Conservation (phyloP, 306 rosid species). For the Pueraria montana region DNA sequence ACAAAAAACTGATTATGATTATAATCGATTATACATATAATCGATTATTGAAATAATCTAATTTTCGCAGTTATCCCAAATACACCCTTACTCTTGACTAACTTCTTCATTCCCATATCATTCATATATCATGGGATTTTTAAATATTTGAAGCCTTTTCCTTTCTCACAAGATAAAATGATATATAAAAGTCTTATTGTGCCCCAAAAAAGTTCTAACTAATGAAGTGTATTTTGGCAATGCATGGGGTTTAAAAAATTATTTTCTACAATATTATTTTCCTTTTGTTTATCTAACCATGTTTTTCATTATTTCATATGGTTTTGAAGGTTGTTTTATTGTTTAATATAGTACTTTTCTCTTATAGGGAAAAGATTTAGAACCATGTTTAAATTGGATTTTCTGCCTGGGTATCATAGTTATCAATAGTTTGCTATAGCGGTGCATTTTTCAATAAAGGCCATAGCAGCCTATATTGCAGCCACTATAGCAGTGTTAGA, state of each 20-base stretch:
- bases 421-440: background rate
- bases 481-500: background rate
- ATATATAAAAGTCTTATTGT: conserved; percentile 2
- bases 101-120: background rate
- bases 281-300: background rate
- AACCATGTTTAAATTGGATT: conserved; percentile 8
- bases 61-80: no score
- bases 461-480: background rate
- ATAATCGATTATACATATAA: no score
- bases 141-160: background rate
- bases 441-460: background rate
- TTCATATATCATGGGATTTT: conserved; percentile 3
- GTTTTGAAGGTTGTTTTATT: background rate
- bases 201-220: background rate
- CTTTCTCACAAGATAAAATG: background rate
- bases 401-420: background rate
- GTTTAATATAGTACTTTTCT: background rate
- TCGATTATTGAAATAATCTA: no score
- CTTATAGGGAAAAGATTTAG: background rate
- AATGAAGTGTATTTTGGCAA: background rate
- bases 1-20: no score
- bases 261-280: background rate
- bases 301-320: background rate
- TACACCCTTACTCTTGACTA: background rate
- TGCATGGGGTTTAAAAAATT: background rate